A percentile compares a stretch with the other conserved stretches of the same genome.
phyloP scores from a whole-genome alignment of 805 yeast genomes.

The Candida krabiensis region DNA sequence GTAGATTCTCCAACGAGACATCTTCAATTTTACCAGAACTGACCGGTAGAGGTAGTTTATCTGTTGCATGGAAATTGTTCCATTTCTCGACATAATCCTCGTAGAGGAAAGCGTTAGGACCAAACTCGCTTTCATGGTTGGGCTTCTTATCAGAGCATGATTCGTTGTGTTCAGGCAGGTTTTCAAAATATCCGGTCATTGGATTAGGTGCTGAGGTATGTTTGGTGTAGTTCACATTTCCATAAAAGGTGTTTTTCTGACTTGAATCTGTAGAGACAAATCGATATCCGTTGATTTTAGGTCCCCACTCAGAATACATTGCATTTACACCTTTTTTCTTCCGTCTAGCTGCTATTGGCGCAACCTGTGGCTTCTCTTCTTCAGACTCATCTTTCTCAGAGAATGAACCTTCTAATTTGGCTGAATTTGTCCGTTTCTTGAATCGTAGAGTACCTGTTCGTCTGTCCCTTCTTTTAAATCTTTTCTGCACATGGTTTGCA shows the following conservation, averaged over 20 bases:
- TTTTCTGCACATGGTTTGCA: no score
- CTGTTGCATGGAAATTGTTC: slow-evolving; percentile 14
- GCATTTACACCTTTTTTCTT: neutral
- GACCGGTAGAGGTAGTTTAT: slow-evolving; percentile 23
- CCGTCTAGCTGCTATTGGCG: no score
- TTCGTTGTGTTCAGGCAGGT: slow-evolving; percentile 3
- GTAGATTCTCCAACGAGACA: slow-evolving; percentile 12
- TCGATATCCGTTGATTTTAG: slow-evolving; percentile 40
- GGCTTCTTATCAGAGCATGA: neutral
- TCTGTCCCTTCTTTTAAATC: no score
- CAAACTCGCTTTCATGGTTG: slow-evolving; percentile 7
- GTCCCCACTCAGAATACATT: slow-evolving; percentile 34
- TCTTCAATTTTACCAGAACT: slow-evolving; percentile 11
- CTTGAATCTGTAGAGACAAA: slow-evolving; percentile 36
- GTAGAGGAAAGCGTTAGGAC: slow-evolving; percentile 23
- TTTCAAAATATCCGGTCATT: slow-evolving; percentile 9
- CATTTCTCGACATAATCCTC: slow-evolving; percentile 29
- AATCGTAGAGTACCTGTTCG: no score
- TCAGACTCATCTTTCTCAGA: no score
- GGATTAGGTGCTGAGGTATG: slow-evolving; percentile 14
- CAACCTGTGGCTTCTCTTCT: neutral
- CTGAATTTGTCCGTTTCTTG: neutral
- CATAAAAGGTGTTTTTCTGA: slow-evolving; percentile 6
- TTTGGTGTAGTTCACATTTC: slow-evolving; percentile 12
- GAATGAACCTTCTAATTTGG: neutral